phyloP scores from a whole-genome alignment of 805 yeast species.

The Starmerella sp. region DNA sequence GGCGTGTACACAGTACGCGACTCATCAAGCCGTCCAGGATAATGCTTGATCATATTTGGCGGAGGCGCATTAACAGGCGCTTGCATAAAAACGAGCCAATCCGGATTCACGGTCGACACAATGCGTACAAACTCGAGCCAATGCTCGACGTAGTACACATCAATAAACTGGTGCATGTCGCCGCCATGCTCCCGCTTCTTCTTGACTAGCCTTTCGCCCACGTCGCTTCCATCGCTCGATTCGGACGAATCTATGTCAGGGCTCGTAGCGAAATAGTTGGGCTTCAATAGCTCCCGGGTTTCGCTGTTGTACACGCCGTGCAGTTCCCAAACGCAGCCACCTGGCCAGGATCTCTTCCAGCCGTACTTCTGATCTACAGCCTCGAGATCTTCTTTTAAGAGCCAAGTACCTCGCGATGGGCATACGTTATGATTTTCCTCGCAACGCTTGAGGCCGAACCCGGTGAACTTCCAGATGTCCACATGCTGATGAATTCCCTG shows the following conservation, averaged over 20 bases:
- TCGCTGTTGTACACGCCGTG: conserved; percentile 62
- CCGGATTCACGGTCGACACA: conserved; percentile 37
- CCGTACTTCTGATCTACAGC: conserved; percentile 51
- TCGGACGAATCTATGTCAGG: background rate
- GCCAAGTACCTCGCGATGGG: conserved; percentile 61
- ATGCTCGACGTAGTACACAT: conserved; percentile 52
- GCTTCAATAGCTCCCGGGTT: conserved; percentile 29
- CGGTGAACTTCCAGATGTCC: conserved; percentile 56
- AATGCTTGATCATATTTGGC: conserved; percentile 49
- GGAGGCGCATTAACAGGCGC: conserved; percentile 74
- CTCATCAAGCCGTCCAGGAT: conserved; percentile 37
- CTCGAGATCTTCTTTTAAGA: conserved; percentile 36
- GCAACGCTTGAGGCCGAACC: conserved; percentile 61
- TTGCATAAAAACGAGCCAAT: conserved; percentile 54
- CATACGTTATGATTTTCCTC: conserved; percentile 46
- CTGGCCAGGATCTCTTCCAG: conserved; percentile 71
- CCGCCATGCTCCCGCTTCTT: conserved; percentile 1
- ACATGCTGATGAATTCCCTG: conserved; percentile 62
- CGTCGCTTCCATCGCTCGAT: background rate
- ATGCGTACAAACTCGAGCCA: conserved; percentile 41
- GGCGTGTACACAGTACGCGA: conserved; percentile 49
- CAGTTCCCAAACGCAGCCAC: conserved; percentile 69
- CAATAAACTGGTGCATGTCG: conserved; percentile 33
- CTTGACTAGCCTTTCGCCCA: background rate
- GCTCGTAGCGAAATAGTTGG: conserved; percentile 39